Base-by-base conservation (phyloP, 768 basidiomycete genomes). In the Phanerochaete sordida region DNA sequence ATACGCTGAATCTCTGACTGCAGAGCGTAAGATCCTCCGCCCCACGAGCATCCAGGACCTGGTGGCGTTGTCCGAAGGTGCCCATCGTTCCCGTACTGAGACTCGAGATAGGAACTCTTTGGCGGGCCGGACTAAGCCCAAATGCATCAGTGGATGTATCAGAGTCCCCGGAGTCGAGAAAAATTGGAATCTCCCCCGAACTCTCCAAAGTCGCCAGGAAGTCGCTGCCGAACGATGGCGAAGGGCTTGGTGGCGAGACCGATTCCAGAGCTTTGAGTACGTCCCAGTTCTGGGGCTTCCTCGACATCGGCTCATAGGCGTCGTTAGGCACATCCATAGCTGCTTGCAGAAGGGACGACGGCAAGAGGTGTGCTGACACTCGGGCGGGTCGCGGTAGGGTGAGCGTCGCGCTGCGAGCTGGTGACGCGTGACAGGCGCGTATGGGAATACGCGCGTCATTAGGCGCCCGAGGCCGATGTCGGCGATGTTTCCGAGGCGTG, bases 141-240 rank as follows among this genome's bases (percentile, higher is more conserved):
- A 44, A 16, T 31, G 47, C 44, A 30, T 35, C 28, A 43, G n/a
- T 12, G 15, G 44, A 28, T 13, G 19, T 35, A 11, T 31, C 9
- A 13, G 26, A 16, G 35, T 56, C 35, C 21, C 60, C 59, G 3
- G 62, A 39, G 30, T 69, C 62, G 53, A 71, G 39, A 23, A 69
- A 59, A 19, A 71, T 71, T 15, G 68, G 70, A 4, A 71, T 68
- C 21, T 71, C 70, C 30, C 70, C 68, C 11, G 62, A 57, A 51
- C 68, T 70, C 12, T 51, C 65, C 27, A 66, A 52, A 6, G 59
- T 57, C 6, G 64, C 63, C 28, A 68, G 53, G 21, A 53, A 60
- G 26, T 63, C 62, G 46, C 65, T 57, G 27, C 49, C 63, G 11
- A 60, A 56, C 3, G 68, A 68, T 0, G 65, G 56, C 12, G 68